These are phyloP conservation scores for Lachnellula arida DNA, from an alignment of 2,329 filamentous ascomycete species.

Conservation along the genomic window DNA sequence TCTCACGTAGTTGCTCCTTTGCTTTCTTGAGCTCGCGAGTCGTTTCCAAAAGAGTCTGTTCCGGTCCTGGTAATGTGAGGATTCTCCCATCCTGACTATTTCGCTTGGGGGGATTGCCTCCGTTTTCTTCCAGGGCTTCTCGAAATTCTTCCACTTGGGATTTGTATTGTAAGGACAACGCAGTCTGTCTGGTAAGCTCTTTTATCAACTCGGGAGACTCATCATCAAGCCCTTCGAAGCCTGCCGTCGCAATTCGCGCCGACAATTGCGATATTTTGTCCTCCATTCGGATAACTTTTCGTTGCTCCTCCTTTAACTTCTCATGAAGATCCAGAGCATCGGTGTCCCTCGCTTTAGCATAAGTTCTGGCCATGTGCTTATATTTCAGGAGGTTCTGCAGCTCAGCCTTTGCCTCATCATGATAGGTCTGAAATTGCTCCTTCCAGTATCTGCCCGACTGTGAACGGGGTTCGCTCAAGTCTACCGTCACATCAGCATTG, in stretches of 20 bases:
- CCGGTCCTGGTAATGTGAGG: constrained; percentile 44
- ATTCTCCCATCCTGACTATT: constrained; percentile 29
- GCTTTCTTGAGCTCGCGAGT: constrained; percentile 51
- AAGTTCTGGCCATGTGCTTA: constrained; percentile 74
- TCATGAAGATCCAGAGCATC: constrained; percentile 63
- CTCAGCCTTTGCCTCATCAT: constrained; percentile 65
- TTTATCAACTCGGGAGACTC: constrained; percentile 46
- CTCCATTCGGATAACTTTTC: constrained; percentile 61
- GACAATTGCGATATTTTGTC: constrained; percentile 56
- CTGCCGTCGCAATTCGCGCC: constrained; percentile 45
- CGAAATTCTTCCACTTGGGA: constrained; percentile 57
- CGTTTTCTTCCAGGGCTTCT: constrained; percentile 41
- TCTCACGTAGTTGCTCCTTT: constrained; percentile 49
- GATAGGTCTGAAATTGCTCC: constrained; percentile 68
- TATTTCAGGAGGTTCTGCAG: constrained; percentile 75
- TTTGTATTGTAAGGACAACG: constrained; percentile 53
- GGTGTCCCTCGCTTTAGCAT: constrained; percentile 70
- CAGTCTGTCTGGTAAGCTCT: constrained; percentile 54
- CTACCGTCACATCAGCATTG: constrained; percentile 61
- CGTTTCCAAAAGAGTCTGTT: constrained; percentile 48
- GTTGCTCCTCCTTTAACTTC: constrained; percentile 63
- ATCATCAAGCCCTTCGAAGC: constrained; percentile 36
- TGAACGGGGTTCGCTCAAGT: constrained; percentile 69
- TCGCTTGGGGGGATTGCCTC: constrained; percentile 29
- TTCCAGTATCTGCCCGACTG: constrained; percentile 79